Evolutionary conservation across 805 yeast genomes (phyloP).

Genomic region (Yarrowia deformans): DNA sequence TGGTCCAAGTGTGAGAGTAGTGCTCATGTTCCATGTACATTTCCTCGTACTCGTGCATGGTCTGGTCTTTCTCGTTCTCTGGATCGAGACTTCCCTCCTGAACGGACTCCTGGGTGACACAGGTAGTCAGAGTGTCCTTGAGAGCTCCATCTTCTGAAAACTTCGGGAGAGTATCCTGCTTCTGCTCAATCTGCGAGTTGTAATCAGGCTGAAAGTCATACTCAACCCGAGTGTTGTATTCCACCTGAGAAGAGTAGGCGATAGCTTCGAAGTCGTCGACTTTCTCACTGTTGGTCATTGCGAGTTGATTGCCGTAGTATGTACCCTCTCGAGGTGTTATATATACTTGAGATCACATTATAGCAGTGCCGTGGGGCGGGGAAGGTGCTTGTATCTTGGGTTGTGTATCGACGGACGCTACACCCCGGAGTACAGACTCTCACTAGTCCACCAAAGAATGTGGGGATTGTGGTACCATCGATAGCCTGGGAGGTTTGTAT

Average conservation of each 20-base stretch:
- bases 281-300: not conserved
- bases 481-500: not conserved
- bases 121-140: not conserved
- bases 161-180: not conserved
- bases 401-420: not conserved
- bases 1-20: slow-evolving; percentile 9
- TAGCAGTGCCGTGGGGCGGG: slow-evolving; percentile 1
- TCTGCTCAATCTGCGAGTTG: not conserved
- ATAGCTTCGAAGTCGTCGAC: not conserved
- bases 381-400: not conserved
- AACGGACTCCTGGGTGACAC: not conserved
- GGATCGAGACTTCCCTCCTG: not conserved
- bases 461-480: not conserved
- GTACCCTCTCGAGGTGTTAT: not conserved
- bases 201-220: not conserved
- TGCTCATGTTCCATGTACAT: slow-evolving; percentile 7
- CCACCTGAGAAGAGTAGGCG: not conserved
- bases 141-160: not conserved
- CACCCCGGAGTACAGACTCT: not conserved
- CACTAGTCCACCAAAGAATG: not conserved
- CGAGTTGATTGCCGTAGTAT: not conserved
- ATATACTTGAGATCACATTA: not conserved
- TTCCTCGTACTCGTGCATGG: not conserved
- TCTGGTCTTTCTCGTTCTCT: not conserved
- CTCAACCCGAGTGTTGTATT: not conserved